Evolutionary conservation across 225 moss, liverwort and hornwort genomes (phyloP), one percentile per base, ranked within the genome.

Genomic region (Physcomitrellopsis africana): DNA sequence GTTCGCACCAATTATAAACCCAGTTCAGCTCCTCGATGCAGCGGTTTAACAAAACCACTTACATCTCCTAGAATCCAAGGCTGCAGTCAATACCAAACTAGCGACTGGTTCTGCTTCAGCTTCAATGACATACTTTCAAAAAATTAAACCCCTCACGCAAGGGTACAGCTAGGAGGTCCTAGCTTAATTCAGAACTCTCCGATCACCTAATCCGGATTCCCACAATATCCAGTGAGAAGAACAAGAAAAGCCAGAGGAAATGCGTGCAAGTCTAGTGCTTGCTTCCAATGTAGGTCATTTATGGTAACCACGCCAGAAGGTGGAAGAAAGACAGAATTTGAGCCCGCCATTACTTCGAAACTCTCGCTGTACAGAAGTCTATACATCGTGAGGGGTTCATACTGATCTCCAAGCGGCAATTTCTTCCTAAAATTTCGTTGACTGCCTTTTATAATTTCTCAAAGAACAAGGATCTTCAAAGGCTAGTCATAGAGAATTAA

Each of bases 141-240:
- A 47, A 23, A 37, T 17, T 3, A 15, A 9, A 9, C 22, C 63
- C 44, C 23, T 37, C 0, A 12, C 18, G 24, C 3, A 20, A 19
- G 19, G 17, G 5, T 51, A 37, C 32, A 37, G 32, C 1, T 37
- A 37, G 32, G 32, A 37, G 32, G 32, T 2, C 32, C 32, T 29
- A 17, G 47, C 72, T 65, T 69, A 62, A 80, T 71, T 74, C 59
- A 44, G 65, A 23, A 14, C 43, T 58, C 20, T 44, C 10, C 27
- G 46, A 41, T 59, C 68, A 73, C 56, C 75, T 87, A 84, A n/a
- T 77, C 84, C 22, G 87, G 81, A 47, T 67, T 81, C 64, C 79
- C 61, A 51, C 87, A 70, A 75, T 76, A 72, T 46, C 74, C 72
- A 67, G 54, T 70, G 37, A 11, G 26, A 69, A 60, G 58, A 54